Percentiles rank a stretch among this genome's conserved stretches.
Conservation (phyloP, 163 green algal genomes). For the Chlamydomonas reinhardtii region DNA sequence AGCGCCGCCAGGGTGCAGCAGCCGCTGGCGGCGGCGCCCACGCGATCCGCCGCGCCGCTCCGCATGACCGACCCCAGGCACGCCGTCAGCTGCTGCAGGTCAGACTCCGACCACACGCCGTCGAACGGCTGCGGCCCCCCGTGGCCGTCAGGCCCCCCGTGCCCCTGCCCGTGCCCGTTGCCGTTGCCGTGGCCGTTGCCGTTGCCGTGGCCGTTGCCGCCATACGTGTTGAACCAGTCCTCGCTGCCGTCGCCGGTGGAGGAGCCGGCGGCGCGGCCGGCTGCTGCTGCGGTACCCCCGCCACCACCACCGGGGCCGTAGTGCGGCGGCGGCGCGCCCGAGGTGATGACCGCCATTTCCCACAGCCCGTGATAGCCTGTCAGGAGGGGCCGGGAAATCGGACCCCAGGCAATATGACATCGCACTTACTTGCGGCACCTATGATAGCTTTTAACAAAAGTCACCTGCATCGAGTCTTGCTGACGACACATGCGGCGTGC, state of each 20-base stretch:
- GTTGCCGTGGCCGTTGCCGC: background rate
- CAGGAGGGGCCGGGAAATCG: background rate
- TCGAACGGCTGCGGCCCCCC: background rate
- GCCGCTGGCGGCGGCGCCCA: conserved; percentile 15
- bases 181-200: background rate
- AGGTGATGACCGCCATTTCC: conserved; percentile 14
- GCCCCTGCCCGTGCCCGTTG: background rate
- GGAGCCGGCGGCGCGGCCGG: too few species aligned
- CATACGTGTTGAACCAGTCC: background rate
- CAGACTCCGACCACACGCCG: conserved; percentile 23
- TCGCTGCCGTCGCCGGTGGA: too few species aligned
- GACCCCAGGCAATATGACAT: too few species aligned
- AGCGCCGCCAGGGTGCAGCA: conserved; percentile 22
- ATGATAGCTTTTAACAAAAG: too few species aligned
- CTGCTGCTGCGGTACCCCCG: too few species aligned
- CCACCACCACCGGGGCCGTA: background rate
- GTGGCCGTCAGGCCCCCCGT: background rate
- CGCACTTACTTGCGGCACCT: too few species aligned
- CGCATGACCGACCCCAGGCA: background rate
- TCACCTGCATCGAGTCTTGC: too few species aligned
- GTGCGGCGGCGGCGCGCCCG: background rate
- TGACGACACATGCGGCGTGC: too few species aligned
- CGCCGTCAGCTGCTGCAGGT: background rate
- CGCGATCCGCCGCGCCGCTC: background rate
- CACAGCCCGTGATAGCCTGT: conserved; percentile 35